Evolutionary conservation across 805 yeast genomes (phyloP), one percentile per base, ranked within the genome.

Genomic region (Blastobotrys peoriensis): DNA sequence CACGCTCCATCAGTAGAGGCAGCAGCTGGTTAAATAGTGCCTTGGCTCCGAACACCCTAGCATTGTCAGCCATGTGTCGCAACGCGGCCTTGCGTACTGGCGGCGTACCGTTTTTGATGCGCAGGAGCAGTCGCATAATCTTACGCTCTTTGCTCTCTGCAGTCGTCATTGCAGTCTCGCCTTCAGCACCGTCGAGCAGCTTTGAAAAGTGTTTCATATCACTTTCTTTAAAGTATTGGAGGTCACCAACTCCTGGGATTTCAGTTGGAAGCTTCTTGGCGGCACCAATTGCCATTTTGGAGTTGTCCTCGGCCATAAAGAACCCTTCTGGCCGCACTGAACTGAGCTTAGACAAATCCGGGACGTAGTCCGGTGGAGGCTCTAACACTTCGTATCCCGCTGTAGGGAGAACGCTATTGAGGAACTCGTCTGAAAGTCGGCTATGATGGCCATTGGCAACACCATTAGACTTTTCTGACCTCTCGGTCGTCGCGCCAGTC

Each of bases 41-140:
- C 38, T 76, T 73, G 0, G 96, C 82, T 0, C 96, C 96, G 54
- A 80, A 76, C 10, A 64, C 67, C 5, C 70, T 64, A 0, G 93
- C 81, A 48, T 73, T 73, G 38, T 79, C 86, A 1, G 83, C 75
- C 19, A 89, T 61, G 34, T 75, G 70, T 45, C 89, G 70, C 63
- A 86, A 61, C 0, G 96, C 81, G 13, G 66, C 63, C 57, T 86
- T 89, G 40, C 98, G 72, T 5, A 71, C 69, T 0, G 69, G 62
- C 4, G 85, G 84, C 16, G 79, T 65, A 2, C 96, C 96, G 61
- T 89, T 88, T 57, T 87, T 88, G 35, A 88, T 71, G 50, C 75
- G 76, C 19, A 88, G 62, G 16, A 91, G 64, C 20, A 86, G 64
- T 37, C 73, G 73, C 76, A 84, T 69, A 18, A 85, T 76, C 41